A percentile compares a stretch with the other conserved stretches of the same genome.
Conservation (phyloP, 2,329 filamentous ascomycete genomes). For the Monilinia fructicola region DNA sequence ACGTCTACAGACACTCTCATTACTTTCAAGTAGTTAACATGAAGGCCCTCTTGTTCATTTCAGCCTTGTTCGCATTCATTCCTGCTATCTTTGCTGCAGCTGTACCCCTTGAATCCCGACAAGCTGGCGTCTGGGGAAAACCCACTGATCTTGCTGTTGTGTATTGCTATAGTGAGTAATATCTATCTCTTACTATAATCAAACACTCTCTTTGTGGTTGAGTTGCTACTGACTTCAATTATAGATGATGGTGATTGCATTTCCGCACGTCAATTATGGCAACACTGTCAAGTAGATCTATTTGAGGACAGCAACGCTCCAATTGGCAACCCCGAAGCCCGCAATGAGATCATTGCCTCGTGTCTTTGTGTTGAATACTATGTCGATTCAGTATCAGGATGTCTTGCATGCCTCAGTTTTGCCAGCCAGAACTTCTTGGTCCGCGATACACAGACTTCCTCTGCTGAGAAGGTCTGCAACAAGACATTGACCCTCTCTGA, state of each 20-base stretch:
- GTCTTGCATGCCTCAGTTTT: constrained; percentile 7
- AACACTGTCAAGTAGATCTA: not conserved
- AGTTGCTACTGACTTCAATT: not conserved
- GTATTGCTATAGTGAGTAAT: constrained; percentile 10
- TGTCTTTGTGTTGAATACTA: constrained; percentile 8
- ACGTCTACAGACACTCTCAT: not conserved
- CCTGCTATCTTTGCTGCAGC: not conserved
- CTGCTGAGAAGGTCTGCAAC: not conserved
- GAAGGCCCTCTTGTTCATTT: not conserved
- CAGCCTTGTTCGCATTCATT: constrained; percentile 1
- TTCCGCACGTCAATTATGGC: not conserved
- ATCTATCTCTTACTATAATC: too few species aligned
- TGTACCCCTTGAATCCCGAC: not conserved
- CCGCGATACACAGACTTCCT: not conserved
- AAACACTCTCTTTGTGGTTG: accelerated
- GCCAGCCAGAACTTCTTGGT: not conserved
- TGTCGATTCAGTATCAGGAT: not conserved
- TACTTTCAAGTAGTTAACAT: not conserved
- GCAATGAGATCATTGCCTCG: not conserved
- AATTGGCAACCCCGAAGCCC: not conserved
- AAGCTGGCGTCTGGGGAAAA: constrained; percentile 5
- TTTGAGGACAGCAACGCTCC: not conserved
- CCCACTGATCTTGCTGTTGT: not conserved
- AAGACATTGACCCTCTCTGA: not conserved
- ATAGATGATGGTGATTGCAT: not conserved